Conservation (phyloP, 176 grass and related monocot genomes). For the Rhynchospora pubera region DNA sequence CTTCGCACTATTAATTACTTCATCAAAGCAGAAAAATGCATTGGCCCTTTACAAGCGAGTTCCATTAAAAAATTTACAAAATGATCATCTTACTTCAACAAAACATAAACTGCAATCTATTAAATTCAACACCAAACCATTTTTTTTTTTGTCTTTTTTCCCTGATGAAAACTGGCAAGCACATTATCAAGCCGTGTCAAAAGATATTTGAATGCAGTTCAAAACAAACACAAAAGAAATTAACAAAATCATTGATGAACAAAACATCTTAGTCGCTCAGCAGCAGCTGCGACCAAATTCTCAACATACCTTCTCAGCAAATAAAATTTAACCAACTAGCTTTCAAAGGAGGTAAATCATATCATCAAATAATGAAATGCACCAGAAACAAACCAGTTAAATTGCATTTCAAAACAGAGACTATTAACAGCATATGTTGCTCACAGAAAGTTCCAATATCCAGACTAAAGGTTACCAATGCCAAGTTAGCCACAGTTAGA, state of each 20-base stretch:
- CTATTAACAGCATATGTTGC: background rate
- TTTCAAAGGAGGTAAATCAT: background rate
- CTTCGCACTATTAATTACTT: too few species aligned
- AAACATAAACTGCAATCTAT: too few species aligned
- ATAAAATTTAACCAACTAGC: background rate
- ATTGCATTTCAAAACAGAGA: background rate
- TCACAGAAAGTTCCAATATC: background rate
- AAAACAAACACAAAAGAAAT: too few species aligned
- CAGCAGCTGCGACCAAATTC: background rate
- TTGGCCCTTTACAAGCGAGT: too few species aligned
- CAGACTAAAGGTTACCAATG: background rate
- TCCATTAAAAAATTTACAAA: too few species aligned
- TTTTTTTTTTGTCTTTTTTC: too few species aligned
- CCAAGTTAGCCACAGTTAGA: background rate
- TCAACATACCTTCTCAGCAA: background rate
- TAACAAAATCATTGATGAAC: too few species aligned
- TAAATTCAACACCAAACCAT: too few species aligned
- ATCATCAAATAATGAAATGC: background rate
- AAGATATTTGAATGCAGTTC: background rate
- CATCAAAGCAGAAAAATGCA: too few species aligned
- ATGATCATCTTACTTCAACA: too few species aligned
- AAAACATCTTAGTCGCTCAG: background rate
- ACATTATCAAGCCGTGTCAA: background rate
- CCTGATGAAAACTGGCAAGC: too few species aligned
- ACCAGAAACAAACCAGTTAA: background rate